phyloP scores from a whole-genome alignment of 1,139 yeast genomes.

The Blastobotrys illinoisensis region DNA sequence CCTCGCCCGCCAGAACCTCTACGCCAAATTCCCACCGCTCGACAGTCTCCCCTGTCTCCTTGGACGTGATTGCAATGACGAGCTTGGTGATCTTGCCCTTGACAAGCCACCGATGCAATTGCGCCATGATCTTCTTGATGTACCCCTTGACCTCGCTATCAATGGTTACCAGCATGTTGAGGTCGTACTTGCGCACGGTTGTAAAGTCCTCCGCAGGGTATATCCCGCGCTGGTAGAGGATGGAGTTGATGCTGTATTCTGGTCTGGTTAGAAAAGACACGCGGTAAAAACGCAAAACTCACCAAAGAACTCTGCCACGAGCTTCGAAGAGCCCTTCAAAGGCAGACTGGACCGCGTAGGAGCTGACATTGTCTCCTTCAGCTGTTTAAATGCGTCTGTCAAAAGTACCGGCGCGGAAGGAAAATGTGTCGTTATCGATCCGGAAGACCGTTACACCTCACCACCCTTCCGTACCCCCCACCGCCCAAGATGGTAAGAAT shows the following conservation, averaged over 20 bases:
- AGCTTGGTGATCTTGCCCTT: slow-evolving; percentile 65
- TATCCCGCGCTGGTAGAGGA: slow-evolving; percentile 83
- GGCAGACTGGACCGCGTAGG: slow-evolving; percentile 24
- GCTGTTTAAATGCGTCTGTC: slow-evolving; percentile 4
- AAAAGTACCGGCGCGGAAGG: slow-evolving; percentile 14
- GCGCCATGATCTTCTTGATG: slow-evolving; percentile 62
- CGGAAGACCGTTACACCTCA: background rate
- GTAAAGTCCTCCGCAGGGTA: slow-evolving; percentile 87
- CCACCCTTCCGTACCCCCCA: background rate
- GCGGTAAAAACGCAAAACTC: slow-evolving; percentile 11
- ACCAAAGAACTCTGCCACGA: slow-evolving; percentile 76
- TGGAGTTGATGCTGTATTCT: slow-evolving; percentile 71
- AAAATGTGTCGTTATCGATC: slow-evolving; percentile 1
- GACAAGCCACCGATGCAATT: slow-evolving; percentile 75
- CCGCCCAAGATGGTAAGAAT: slow-evolving; percentile 1
- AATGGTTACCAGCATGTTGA: slow-evolving; percentile 64
- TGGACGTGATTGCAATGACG: slow-evolving; percentile 65
- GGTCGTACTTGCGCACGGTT: slow-evolving; percentile 72
- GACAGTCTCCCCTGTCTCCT: slow-evolving; percentile 59
- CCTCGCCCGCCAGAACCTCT: slow-evolving; percentile 36
- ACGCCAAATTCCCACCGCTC: slow-evolving; percentile 87
- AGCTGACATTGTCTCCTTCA: slow-evolving; percentile 10
- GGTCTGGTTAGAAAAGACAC: slow-evolving; percentile 9
- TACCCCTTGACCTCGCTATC: slow-evolving; percentile 76
- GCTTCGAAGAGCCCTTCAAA: slow-evolving; percentile 58